Conservation (phyloP, 495 filamentous ascomycete species). For the Neurospora sp. region DNA sequence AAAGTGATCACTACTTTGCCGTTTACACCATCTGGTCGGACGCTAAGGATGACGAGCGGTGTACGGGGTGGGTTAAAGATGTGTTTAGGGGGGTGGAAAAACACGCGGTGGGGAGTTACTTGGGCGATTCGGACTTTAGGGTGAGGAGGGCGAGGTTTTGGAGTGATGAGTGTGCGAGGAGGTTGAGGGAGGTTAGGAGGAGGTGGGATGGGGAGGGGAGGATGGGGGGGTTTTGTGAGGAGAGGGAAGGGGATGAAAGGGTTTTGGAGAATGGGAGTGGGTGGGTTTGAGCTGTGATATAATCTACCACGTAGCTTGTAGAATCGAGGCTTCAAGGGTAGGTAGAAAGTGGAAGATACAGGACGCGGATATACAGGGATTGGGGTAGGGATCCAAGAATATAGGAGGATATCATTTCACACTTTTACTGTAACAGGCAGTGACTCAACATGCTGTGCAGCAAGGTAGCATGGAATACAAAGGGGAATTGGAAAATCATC, state of each 20-base stretch:
- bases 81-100: slow-evolving; percentile 29
- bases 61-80: slow-evolving; percentile 30
- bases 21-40: slow-evolving; percentile 43
- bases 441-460: no score
- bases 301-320: no score
- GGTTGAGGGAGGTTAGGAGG: slow-evolving; percentile 27
- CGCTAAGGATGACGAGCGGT: slow-evolving; percentile 29
- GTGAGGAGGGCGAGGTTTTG: slow-evolving; percentile 35
- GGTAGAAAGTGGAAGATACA: not conserved
- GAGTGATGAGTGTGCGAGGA: slow-evolving; percentile 24
- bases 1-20: slow-evolving; percentile 45
- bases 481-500: no score
- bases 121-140: slow-evolving; percentile 45
- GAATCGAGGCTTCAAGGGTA: not conserved
- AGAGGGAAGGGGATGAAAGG: not conserved
- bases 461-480: no score
- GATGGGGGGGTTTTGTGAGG: slow-evolving; percentile 35
- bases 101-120: slow-evolving; percentile 35
- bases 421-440: not conserved
- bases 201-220: slow-evolving; percentile 36
- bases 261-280: not conserved
- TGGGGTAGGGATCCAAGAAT: not conserved
- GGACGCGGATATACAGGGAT: not conserved
- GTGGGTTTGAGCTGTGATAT: not conserved
- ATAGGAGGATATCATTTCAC: not conserved